These are phyloP conservation scores for Malania oleifera DNA, from an alignment of 164 flowering plant species.

Conservation along the genomic window DNA sequence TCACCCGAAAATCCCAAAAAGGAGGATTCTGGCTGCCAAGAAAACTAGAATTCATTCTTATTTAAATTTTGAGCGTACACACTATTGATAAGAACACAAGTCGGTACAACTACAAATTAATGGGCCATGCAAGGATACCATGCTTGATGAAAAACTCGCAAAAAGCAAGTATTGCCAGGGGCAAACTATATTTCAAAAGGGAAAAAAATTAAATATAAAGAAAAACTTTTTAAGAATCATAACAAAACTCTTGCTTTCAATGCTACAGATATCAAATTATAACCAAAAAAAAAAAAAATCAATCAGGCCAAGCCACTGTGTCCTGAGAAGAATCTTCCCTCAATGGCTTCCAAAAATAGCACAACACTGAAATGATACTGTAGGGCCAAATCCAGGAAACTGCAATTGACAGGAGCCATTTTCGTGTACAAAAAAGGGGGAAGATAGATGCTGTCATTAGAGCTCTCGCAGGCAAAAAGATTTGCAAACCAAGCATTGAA, in stretches of 20 bases:
- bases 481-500: not conserved
- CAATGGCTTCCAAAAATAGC: conserved; percentile 4
- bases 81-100: not conserved
- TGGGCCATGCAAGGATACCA: not conserved
- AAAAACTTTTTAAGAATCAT: not conserved
- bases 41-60: not conserved
- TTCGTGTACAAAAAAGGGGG: conserved; percentile 12
- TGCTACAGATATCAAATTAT: conserved; percentile 12
- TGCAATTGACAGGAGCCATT: conserved; percentile 9
- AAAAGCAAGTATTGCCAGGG: not conserved
- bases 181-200: not conserved
- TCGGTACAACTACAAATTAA: not conserved
- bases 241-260: conserved; percentile 15
- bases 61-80: not conserved
- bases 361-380: not conserved
- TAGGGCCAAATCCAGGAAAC: conserved; percentile 17
- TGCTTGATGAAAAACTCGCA: not conserved
- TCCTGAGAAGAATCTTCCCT: conserved; percentile 13
- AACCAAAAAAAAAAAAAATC: not conserved
- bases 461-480: not conserved
- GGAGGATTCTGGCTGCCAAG: no score
- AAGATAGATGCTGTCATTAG: not conserved
- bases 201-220: not conserved
- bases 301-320: not conserved
- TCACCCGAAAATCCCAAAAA: no score